Conservation (phyloP, 2,329 filamentous ascomycete species). For the Pseudogymnoascus sp. region DNA sequence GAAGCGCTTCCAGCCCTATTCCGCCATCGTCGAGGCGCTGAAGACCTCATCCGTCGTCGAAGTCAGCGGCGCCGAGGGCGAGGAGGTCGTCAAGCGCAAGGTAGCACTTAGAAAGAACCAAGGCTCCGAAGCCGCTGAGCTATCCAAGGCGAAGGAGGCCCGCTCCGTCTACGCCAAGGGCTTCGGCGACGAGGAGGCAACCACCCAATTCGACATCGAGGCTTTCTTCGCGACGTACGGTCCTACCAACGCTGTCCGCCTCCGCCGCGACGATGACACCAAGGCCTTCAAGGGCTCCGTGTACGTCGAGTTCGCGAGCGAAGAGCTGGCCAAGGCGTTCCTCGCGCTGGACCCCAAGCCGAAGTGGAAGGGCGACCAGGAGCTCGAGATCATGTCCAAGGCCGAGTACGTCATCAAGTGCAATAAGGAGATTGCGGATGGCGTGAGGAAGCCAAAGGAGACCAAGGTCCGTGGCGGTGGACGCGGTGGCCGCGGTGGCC, state of each 20-base stretch:
- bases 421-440: slow-evolving; percentile 62
- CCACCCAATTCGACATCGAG: slow-evolving; percentile 90
- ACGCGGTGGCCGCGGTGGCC: slow-evolving; percentile 33
- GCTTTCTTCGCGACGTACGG: slow-evolving; percentile 81
- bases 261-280: slow-evolving; percentile 65
- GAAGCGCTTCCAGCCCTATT: slow-evolving; percentile 86
- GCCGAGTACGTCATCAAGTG: slow-evolving; percentile 78
- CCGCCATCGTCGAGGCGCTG: slow-evolving; percentile 74
- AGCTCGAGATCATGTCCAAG: slow-evolving; percentile 82
- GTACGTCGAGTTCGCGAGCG: slow-evolving; percentile 83
- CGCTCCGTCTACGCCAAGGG: slow-evolving; percentile 88
- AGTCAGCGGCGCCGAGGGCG: slow-evolving; percentile 65
- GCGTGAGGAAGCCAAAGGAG: slow-evolving; percentile 56
- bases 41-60: slow-evolving; percentile 69
- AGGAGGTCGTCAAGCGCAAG: slow-evolving; percentile 73
- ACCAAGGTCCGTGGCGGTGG: slow-evolving; percentile 22
- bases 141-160: slow-evolving; percentile 56
- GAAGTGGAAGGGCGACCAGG: slow-evolving; percentile 67
- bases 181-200: slow-evolving; percentile 77
- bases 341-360: slow-evolving; percentile 73
- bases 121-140: slow-evolving; percentile 38
- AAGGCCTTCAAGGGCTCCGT: slow-evolving; percentile 91
- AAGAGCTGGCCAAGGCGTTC: slow-evolving; percentile 75
- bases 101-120: slow-evolving; percentile 54
- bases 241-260: slow-evolving; percentile 72